phyloP scores from a whole-genome alignment of 1,284 basidiomycete genomes.

The Ustilago curta region DNA sequence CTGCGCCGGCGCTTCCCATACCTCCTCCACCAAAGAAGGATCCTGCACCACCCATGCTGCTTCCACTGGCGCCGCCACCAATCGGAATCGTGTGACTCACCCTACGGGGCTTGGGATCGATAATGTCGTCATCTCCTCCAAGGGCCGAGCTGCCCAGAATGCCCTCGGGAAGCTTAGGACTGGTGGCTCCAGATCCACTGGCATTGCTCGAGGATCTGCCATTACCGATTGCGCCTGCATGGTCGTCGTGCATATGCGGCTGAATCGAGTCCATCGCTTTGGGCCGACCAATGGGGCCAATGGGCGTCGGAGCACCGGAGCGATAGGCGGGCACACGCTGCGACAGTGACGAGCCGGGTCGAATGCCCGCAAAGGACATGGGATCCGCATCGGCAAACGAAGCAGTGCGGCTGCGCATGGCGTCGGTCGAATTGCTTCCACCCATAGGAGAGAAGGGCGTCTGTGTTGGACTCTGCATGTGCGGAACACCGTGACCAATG shows the following conservation, averaged over 20 bases:
- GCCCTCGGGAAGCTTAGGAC: constrained; percentile 55
- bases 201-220: constrained; percentile 48
- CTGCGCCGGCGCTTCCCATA: constrained; percentile 26
- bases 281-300: constrained; percentile 67
- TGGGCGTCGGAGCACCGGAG: constrained; percentile 50
- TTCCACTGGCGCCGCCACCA: constrained; percentile 34
- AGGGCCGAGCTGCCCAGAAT: constrained; percentile 68
- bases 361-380: constrained; percentile 46
- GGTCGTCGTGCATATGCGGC: constrained; percentile 41
- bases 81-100: constrained; percentile 58
- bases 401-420: constrained; percentile 44
- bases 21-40: constrained; percentile 44
- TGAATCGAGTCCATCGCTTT: constrained; percentile 45
- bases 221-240: constrained; percentile 37
- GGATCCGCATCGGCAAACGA: constrained; percentile 49
- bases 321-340: constrained; percentile 48
- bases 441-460: constrained; percentile 49
- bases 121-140: constrained; percentile 67
- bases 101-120: constrained; percentile 63
- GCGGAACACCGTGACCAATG: constrained; percentile 17
- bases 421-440: constrained; percentile 25
- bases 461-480: constrained; percentile 44
- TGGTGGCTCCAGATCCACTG: constrained; percentile 46
- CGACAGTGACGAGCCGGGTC: constrained; percentile 47
- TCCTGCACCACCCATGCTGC: constrained; percentile 33